Percentiles rank a stretch among this genome's conserved stretches.
These are phyloP conservation scores for Antitrichia curtipendula DNA, from an alignment of 225 moss, liverwort and hornwort genomes.

Conservation along the genomic window DNA sequence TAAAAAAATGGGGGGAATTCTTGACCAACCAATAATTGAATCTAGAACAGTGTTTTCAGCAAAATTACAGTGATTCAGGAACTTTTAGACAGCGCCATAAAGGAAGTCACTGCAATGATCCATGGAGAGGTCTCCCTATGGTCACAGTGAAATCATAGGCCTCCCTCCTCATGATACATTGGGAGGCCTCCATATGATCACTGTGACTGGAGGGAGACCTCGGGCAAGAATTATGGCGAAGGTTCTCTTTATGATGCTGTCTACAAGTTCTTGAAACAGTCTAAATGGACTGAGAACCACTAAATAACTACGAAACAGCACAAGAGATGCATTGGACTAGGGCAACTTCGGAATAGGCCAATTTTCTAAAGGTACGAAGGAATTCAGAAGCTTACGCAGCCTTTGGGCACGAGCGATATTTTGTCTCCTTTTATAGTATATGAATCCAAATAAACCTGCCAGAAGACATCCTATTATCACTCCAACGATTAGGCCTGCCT, in stretches of 20 bases:
- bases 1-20: background rate
- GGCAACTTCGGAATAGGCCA: background rate
- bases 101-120: background rate
- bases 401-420: slow-evolving; percentile 38
- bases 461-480: background rate
- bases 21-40: background rate
- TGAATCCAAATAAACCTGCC: background rate
- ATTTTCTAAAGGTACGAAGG: background rate
- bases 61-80: background rate
- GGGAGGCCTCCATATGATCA: background rate
- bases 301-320: background rate
- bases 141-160: background rate
- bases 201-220: background rate
- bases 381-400: slow-evolving; percentile 19
- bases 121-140: background rate
- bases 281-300: background rate
- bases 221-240: background rate
- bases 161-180: background rate
- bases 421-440: slow-evolving; percentile 22
- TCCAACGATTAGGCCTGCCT: slow-evolving; percentile 43
- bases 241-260: background rate
- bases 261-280: background rate
- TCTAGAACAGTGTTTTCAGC: background rate
- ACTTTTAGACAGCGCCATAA: background rate
- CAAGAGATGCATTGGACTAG: background rate